Evolutionary conservation across 1,139 yeast genomes (phyloP), one percentile per base, ranked within the genome.

Genomic region (Candida frijolesensis): DNA sequence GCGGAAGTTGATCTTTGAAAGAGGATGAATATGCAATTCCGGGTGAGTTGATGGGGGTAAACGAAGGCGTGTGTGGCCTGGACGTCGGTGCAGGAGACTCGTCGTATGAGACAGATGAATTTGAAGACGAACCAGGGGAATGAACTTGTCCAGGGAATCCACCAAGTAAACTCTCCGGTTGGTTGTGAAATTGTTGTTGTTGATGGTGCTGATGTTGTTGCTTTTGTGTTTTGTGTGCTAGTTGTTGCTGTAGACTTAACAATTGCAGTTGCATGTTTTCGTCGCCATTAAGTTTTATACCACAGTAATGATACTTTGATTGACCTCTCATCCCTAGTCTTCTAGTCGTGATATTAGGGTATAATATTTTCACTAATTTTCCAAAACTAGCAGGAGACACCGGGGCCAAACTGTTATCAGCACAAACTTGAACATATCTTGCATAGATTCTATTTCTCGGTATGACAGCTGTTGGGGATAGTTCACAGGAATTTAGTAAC

Each of bases 241-340:
- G 51, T 25, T 51, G 52, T 22, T 47, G 56, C 10, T 50, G 50
- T 9, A n/a, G 49, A 12, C 47, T 49, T 30, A 51, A 39, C 37
- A 51, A 25, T 40, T 54, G 55, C 49, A 44, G 54, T 44, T 62
- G 61, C 59, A 62, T 51, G 48, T 61, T 61, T 41, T 63, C 72
- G 46, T 83, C 88, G 9, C 82, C 87, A 16, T 80, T 70, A 48
- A 91, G 67, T 58, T 79, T 80, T 48, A 91, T 76, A 1, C 97
- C 97, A 69, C 96, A 89, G 65, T 91, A 92, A 64, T 91, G 96
- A 65, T 92, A 91, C 62, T 89, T 89, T 18, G 94, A 85, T 62
- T 88, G 92, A 8, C 97, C 97, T 49, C 97, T 76, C 69, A 87
- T 85, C 11, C 97, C 98, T 53, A 91, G 73, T 54, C 98, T 78